Evolutionary conservation across 257 asterid species (phyloP), one percentile per base, ranked within the genome.

Genomic region (Petrea volubilis): DNA sequence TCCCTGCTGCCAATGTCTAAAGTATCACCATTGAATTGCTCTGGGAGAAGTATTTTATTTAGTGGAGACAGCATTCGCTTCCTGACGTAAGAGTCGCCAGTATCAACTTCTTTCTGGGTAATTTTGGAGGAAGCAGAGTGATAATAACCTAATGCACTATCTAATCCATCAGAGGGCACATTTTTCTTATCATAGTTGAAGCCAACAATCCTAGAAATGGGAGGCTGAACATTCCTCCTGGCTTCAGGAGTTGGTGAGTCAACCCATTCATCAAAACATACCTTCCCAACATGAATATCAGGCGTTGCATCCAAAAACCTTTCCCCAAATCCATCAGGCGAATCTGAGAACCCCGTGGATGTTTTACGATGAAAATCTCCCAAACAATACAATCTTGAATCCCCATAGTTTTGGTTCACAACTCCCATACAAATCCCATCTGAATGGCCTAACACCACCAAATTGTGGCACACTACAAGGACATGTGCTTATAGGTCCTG

Each of bases 21-120:
- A 66, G 86, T 67, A 78, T 84, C 87, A 21, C 83, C 93, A 73
- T 63, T 58, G 58, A 85, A 79, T 60, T 75, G 73, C 44, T 78
- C 82, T 9, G 81, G 68, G 13, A 74, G 44, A 70, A 80, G 85
- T 83, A 84, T 73, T 69, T 75, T 84, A 46, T 80, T 85, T 80
- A 88, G 43, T 28, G 97, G 93, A 57, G 97, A 90, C 59, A 84
- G 80, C 82, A 90, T 64, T 34, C 93, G 80, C 73, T 90, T 90
- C 86, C 89, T 81, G 74, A 79, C 90, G 64, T 60, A 68, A 41
- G 82, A 76, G 73, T 86, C 85, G 70, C 77, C 68, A 41, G 74
- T 27, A 55, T 77, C 91, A 13, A 73, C 71, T 62, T 71, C 85
- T 78, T 74, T 77, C 46, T 41, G 38, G 56, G 67, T 51, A 34